Conservation (phyloP, 257 asterid species). For the Scutellaria baicalensis region DNA sequence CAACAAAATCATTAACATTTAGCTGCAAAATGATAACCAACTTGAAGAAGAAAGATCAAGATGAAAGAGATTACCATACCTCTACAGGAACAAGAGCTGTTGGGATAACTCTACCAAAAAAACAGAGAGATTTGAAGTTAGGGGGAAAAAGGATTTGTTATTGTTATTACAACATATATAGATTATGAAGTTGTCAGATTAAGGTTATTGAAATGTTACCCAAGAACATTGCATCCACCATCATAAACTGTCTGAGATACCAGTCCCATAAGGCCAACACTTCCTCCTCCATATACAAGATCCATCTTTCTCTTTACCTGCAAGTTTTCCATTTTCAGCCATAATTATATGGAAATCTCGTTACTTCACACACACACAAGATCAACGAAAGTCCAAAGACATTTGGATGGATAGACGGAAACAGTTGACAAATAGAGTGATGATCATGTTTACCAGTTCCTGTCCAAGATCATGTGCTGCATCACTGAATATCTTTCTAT, state of each 20-base stretch:
- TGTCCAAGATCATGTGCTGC: conserved; percentile 67
- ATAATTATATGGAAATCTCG: background rate
- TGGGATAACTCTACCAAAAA: conserved; percentile 45
- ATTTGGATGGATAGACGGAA: background rate
- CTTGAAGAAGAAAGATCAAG: background rate
- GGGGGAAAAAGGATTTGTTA: background rate
- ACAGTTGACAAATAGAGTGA: background rate
- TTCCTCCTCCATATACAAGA: conserved; percentile 66
- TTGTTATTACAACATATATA: background rate
- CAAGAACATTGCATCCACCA: conserved; percentile 60
- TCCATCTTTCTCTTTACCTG: conserved; percentile 55
- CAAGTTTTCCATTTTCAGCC: background rate
- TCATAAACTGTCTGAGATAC: conserved; percentile 49
- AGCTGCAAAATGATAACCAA: background rate
- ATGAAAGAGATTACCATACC: conserved; percentile 17
- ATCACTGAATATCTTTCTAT: conserved; percentile 49
- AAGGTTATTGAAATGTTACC: conserved; percentile 21
- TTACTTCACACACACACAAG: background rate
- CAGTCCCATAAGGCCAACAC: conserved; percentile 69
- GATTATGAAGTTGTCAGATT: background rate
- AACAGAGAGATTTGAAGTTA: background rate
- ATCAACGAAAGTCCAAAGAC: background rate
- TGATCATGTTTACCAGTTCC: conserved; percentile 33
- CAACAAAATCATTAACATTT: background rate
- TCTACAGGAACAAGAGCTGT: conserved; percentile 58